Conservation (phyloP, 192 early-diverging fungal genomes). For the Gonapodya prolifera region DNA sequence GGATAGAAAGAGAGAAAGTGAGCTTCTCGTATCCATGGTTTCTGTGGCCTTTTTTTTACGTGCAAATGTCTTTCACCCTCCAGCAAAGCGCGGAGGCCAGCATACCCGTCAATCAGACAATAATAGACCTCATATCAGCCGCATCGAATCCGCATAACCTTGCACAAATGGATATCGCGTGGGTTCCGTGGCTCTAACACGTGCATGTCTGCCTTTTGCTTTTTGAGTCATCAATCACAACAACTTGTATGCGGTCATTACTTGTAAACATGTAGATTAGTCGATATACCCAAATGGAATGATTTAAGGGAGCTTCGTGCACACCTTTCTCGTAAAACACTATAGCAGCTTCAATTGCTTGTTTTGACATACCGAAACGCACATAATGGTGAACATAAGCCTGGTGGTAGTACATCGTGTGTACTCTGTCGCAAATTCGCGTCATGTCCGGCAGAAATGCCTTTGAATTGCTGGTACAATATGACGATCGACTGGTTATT, state of each 20-base stretch:
- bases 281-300: too few species aligned
- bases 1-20: slow-evolving; percentile 60
- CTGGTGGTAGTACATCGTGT: neutral
- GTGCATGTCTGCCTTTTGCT: neutral
- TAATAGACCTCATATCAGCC: slow-evolving; percentile 80
- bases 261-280: slow-evolving; percentile 2
- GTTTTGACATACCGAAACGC: neutral
- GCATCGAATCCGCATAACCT: slow-evolving; percentile 87
- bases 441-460: neutral
- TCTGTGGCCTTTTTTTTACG: neutral
- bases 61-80: neutral
- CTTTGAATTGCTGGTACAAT: neutral
- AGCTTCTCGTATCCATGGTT: neutral
- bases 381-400: neutral
- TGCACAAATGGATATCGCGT: slow-evolving; percentile 87
- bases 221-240: neutral
- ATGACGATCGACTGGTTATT: too few species aligned
- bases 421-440: neutral
- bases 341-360: neutral
- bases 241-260: neutral
- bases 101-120: slow-evolving; percentile 64
- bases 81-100: slow-evolving; percentile 28
- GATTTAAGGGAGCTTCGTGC: too few species aligned
- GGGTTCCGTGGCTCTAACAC: slow-evolving; percentile 74
- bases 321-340: neutral